Base-by-base conservation (phyloP, 78 protist species). In the Cavenderia fasciculata region DNA sequence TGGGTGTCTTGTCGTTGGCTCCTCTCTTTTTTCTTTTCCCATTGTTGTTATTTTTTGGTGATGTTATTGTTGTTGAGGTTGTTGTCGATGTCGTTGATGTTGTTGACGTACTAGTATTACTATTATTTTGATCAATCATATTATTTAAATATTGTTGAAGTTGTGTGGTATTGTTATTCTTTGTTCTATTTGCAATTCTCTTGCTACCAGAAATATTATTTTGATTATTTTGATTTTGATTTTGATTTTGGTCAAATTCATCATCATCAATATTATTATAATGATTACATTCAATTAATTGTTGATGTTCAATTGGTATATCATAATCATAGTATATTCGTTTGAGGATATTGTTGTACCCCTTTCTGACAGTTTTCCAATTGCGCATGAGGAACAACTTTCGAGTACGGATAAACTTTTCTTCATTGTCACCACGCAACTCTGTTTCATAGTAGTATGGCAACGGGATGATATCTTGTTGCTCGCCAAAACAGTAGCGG, bases 351-450 rank as follows among this genome's bases (percentile, higher is more conserved):
- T 44, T 51, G 10, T 44, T 44, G 62, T 77, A 63, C 40, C 25
- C 46, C 0, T 14, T 16, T 63, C 62, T 59, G 14, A 33, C 19
- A 8, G 19, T 36, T 77, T 63, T 59, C 7, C 43, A 31, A 47
- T 77, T 77, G 31, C 87, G 43, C 4, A 12, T 57, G 10, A 77
- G 19, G 65, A 77, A 77, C n/a, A 77, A 36, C 43, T 65, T 40
- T 49, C 36, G 59, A 0, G 63, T 62, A 21, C 40, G 38, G 23
- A 77, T 63, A 34, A 77, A 31, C 36, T 46, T 33, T 7, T 59
- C 23, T 47, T 77, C 56, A 34, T 19, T 77, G 14, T 77, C 87
- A 12, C 54, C 63, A 11, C 74, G 47, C 21, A 77, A 25, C 25
- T 77, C 87, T 29, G 59, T 47, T 29, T 77, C 41, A 31, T 77